Evolutionary conservation across 352 stramenopile species (phyloP), one percentile per base, ranked within the genome.

Genomic region (Blastocystis sp.): DNA sequence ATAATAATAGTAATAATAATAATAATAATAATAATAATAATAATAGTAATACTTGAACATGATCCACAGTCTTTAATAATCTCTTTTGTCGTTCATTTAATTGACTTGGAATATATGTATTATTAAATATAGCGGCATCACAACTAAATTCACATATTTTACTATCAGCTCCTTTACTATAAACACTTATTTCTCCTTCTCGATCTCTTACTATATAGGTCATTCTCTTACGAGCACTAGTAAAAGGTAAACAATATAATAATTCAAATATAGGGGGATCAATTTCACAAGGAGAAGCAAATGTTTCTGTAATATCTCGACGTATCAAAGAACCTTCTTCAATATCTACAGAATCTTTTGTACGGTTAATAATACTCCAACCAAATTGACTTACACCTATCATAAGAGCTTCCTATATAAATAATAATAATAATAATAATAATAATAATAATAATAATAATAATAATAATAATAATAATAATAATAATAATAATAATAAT

Each of bases 241-340:
- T 30, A 40, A 59, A 59, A 2, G 49, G 21, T 4, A 59, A 30
- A 13, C 49, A 36, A n/a, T 59, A 24, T 7, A 59, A 3, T 3
- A 59, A 5, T 31, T 59, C 49, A 31, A 59, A 59, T 40, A 49
- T 59, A 19, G 46, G 49, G 0, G 49, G 18, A 11, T 40, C 49
- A n/a, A n/a, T n/a, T n/a, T n/a, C n/a, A n/a, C n/a, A n/a, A n/a
- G n/a, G n/a, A n/a, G n/a, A n/a, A n/a, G n/a, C n/a, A n/a, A n/a
- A n/a, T n/a, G n/a, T n/a, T n/a, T n/a, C n/a, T n/a, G n/a, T n/a
- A n/a, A n/a, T n/a, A n/a, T n/a, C n/a, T n/a, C n/a, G n/a, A 19
- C 25, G 1, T 6, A 42, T 34, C 13, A 43, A 24, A 18, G 43
- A 59, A 7, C 49, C 49, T 19, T 59, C 49, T 4, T 44, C 36